Percentiles rank a stretch among this genome's conserved stretches.
Evolutionary conservation across 371 early-diverging fungal species (phyloP).

Genomic region (Mucor indicus): DNA sequence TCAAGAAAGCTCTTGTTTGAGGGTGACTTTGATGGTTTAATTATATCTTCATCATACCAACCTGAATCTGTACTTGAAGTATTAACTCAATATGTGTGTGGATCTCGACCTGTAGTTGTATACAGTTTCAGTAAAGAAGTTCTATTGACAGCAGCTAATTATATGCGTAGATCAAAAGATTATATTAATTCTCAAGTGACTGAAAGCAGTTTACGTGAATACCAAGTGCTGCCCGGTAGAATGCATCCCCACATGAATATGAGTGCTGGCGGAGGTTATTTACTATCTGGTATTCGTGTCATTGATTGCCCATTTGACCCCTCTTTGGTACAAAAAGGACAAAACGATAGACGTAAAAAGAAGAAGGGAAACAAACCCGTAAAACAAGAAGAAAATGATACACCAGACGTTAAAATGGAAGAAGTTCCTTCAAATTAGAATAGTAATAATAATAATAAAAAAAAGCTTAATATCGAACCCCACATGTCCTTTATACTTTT

Average conservation of each 20-base stretch:
- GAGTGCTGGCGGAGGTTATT: conserved; percentile 81
- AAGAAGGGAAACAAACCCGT: conserved; percentile 19
- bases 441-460: too few relatives aligned
- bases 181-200: conserved; percentile 81
- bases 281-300: conserved; percentile 71
- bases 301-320: conserved; percentile 48
- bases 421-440: too few relatives aligned
- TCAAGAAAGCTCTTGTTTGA: conserved; percentile 39
- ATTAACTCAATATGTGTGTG: conserved; percentile 67
- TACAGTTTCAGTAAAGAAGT: conserved; percentile 84
- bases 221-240: conserved; percentile 85
- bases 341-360: conserved; percentile 6
- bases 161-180: conserved; percentile 66
- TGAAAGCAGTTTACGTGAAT: conserved; percentile 88
- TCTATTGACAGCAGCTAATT: conserved; percentile 64
- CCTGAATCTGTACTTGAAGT: conserved; percentile 67
- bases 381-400: not conserved
- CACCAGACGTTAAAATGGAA: not conserved
- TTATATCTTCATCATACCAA: conserved; percentile 78
- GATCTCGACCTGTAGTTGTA: conserved; percentile 83
- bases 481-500: too few relatives aligned
- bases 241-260: conserved; percentile 95
- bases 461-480: too few relatives aligned
- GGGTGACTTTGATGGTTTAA: conserved; percentile 68
- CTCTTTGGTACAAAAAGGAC: conserved; percentile 17